Evolutionary conservation across 2,329 filamentous ascomycete species (phyloP).

Genomic region (Fusarium scirpi): DNA sequence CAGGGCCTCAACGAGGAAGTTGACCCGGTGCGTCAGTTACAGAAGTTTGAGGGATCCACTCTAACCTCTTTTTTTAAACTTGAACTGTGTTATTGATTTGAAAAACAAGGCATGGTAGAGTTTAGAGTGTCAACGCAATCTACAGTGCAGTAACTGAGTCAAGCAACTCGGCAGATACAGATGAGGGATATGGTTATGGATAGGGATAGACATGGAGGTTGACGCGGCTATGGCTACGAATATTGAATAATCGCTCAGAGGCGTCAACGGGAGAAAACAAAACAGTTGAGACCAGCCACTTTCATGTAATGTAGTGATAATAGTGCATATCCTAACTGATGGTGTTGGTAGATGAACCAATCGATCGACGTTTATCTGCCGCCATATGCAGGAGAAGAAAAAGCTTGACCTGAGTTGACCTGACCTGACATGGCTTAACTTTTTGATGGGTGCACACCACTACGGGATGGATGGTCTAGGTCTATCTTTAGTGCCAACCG

Average conservation of each 20-base stretch:
- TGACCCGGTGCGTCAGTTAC: conserved; percentile 38
- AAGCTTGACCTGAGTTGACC: conserved; percentile 13
- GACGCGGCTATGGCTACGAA: conserved; percentile 15
- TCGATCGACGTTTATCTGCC: conserved; percentile 13
- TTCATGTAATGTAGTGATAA: neutral
- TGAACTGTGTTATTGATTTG: neutral
- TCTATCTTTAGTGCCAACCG: conserved; percentile 7
- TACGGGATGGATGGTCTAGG: neutral
- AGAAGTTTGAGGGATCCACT: conserved; percentile 23
- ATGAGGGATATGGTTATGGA: neutral
- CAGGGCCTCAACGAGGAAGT: conserved; percentile 39
- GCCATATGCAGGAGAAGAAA: conserved; percentile 25
- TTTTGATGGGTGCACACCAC: conserved; percentile 29
- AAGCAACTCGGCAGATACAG: neutral
- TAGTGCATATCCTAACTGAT: neutral
- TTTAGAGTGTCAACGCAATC: conserved; percentile 21
- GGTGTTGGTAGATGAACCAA: conserved; percentile 25
- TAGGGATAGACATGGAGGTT: neutral
- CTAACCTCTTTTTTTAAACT: neutral
- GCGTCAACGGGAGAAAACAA: neutral
- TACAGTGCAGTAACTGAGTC: conserved; percentile 24
- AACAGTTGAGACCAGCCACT: conserved; percentile 17
- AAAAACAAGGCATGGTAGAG: conserved; percentile 28
- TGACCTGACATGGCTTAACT: conserved; percentile 3
- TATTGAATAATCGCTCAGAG: conserved; percentile 20